Evolutionary conservation across 768 basidiomycete genomes (phyloP).

Genomic region (Leccinellum luteum): DNA sequence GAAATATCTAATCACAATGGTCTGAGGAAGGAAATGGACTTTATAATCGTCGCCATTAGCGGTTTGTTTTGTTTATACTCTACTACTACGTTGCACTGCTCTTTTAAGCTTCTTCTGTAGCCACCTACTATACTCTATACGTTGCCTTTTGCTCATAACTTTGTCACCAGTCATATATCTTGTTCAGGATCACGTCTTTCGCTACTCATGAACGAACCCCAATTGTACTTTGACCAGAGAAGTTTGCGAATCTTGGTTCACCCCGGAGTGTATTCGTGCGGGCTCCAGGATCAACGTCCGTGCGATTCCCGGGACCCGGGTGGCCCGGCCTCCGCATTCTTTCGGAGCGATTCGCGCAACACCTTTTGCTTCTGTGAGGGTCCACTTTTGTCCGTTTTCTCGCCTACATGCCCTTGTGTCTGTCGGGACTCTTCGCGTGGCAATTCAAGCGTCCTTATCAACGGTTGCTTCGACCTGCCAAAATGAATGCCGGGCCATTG

Average conservation of each 20-base stretch:
- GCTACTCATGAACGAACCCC: not conserved
- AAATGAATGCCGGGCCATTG: not conserved
- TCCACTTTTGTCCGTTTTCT: not conserved
- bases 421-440: not conserved
- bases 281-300: constrained; percentile 1
- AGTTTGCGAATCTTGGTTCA: constrained; percentile 3
- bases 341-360: constrained; percentile 6
- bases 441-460: not conserved
- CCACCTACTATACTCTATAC: constrained; percentile 9
- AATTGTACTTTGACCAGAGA: not conserved
- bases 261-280: not conserved
- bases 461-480: not conserved
- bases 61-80: constrained; percentile 5
- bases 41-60: constrained; percentile 13
- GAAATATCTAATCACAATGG: constrained; percentile 17
- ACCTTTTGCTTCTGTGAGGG: not conserved
- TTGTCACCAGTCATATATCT: not conserved
- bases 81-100: not conserved
- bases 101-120: constrained; percentile 19
- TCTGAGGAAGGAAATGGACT: constrained; percentile 20
- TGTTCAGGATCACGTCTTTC: not conserved
- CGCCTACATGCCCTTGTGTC: no score
- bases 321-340: not conserved
- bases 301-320: constrained; percentile 1
- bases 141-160: constrained; percentile 6